These are phyloP conservation scores for Rhizophlyctis rosea DNA, from an alignment of 192 early-diverging fungal genomes.

Conservation along the genomic window DNA sequence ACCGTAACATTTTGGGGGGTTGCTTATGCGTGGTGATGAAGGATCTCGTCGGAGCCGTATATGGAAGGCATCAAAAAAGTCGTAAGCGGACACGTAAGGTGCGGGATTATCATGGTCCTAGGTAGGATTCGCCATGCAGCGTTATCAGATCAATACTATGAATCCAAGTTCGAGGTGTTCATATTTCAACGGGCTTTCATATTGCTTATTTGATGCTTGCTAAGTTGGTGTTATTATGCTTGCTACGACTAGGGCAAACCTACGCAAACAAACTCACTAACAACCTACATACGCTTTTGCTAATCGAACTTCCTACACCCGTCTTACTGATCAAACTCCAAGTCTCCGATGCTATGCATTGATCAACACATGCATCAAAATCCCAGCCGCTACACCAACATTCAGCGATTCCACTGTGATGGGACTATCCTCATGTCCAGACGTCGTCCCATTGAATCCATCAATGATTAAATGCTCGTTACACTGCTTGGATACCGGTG, in stretches of 20 bases:
- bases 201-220: too few relatives aligned
- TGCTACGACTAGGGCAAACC: too few relatives aligned
- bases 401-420: conserved; percentile 41
- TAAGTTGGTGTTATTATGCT: too few relatives aligned
- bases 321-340: too few relatives aligned
- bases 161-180: too few relatives aligned
- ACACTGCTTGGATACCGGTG: conserved; percentile 52
- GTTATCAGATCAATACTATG: too few relatives aligned
- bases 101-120: conserved; percentile 17
- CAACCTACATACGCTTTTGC: too few relatives aligned
- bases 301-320: too few relatives aligned
- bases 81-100: conserved; percentile 7
- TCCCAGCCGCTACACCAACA: conserved; percentile 40
- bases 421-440: conserved; percentile 30
- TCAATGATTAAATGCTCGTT: conserved; percentile 58
- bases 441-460: conserved; percentile 1
- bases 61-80: conserved; percentile 3
- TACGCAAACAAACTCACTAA: too few relatives aligned
- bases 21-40: conserved; percentile 16
- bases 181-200: too few relatives aligned
- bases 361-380: conserved; percentile 28
- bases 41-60: conserved; percentile 16
- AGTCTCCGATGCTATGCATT: too few relatives aligned
- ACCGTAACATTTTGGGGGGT: conserved; percentile 29
- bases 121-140: too few relatives aligned